phyloP scores from a whole-genome alignment of 495 filamentous ascomycete species.

The Trichoderma parareesei region DNA sequence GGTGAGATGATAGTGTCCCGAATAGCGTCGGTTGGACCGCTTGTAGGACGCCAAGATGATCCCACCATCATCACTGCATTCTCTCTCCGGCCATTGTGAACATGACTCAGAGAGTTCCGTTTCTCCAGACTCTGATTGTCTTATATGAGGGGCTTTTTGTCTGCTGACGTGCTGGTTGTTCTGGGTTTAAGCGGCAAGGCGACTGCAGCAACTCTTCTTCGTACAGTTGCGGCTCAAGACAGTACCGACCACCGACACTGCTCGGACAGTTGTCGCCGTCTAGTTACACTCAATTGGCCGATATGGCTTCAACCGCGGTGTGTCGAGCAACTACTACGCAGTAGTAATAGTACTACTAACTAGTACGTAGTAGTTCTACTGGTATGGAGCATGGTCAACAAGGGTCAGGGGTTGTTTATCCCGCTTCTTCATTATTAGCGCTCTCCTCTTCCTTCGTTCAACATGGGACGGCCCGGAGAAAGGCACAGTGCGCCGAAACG shows the following conservation, averaged over 20 bases:
- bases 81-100: neutral
- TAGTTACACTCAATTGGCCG: no score
- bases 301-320: no score
- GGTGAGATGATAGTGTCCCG: neutral
- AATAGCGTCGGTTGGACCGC: neutral
- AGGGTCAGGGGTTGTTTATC: neutral
- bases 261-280: neutral
- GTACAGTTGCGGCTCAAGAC: no score
- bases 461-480: neutral
- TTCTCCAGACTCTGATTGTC: neutral
- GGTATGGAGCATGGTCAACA: neutral
- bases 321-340: no score
- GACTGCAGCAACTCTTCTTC: no score
- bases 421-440: neutral
- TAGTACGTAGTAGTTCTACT: no score
- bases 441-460: neutral
- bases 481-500: neutral
- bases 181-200: no score
- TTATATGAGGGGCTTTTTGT: no score
- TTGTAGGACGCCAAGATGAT: neutral
- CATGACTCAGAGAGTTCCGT: neutral
- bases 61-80: neutral
- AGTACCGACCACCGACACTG: neutral
- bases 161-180: no score
- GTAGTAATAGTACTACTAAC: no score